Evolutionary conservation across 2,329 filamentous ascomycete species (phyloP).

Genomic region (Hypoxylon sp.): DNA sequence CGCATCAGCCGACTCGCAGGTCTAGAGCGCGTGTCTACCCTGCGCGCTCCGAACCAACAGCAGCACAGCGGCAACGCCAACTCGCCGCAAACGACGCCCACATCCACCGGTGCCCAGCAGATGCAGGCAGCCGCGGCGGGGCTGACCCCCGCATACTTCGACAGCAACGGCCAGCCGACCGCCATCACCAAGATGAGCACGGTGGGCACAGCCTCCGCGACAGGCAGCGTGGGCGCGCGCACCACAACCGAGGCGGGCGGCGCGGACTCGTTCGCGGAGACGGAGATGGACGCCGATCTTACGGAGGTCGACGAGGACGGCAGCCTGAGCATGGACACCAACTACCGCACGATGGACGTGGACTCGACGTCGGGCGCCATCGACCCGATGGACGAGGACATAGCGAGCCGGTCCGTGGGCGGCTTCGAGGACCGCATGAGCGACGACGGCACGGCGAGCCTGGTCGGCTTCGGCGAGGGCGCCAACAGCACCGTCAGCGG

Average conservation of each 20-base stretch:
- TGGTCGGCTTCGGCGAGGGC: conserved; percentile 94
- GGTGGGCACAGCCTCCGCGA: conserved; percentile 91
- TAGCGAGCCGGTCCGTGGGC: conserved; percentile 63
- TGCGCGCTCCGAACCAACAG: conserved; percentile 66
- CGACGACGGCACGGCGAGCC: conserved; percentile 84
- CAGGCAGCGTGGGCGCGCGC: conserved; percentile 79
- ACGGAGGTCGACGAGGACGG: conserved; percentile 74
- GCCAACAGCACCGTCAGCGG: conserved; percentile 88
- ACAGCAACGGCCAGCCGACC: conserved; percentile 78
- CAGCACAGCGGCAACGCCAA: conserved; percentile 56
- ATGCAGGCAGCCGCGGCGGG: conserved; percentile 55
- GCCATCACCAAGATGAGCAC: conserved; percentile 86
- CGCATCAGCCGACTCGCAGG: conserved; percentile 95
- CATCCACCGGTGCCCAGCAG: conserved; percentile 61
- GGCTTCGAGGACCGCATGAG: conserved; percentile 81
- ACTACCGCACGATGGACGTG: conserved; percentile 70
- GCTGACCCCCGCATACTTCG: conserved; percentile 81
- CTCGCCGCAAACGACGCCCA: conserved; percentile 66
- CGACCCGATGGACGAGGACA: conserved; percentile 57
- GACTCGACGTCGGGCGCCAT: conserved; percentile 59
- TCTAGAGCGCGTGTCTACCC: conserved; percentile 88
- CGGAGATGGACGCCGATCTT: conserved; percentile 64
- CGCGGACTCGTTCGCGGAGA: conserved; percentile 64
- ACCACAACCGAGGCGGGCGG: conserved; percentile 67
- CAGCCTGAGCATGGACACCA: conserved; percentile 79